Conservation (phyloP, 345 rosid species). For the Citrus maxima region DNA sequence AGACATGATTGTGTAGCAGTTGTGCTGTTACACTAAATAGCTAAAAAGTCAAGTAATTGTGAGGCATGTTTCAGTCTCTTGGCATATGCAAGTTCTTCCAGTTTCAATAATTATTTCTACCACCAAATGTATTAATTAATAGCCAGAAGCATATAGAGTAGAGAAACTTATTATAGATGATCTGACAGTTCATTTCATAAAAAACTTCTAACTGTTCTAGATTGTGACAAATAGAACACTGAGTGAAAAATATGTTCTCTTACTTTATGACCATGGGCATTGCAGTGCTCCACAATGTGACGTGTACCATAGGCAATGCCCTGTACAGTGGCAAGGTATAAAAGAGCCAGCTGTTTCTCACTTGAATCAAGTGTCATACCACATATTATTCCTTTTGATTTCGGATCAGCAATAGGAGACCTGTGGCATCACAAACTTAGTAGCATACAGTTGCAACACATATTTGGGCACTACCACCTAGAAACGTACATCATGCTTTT, state of each 20-base stretch:
- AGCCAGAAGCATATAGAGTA: neutral
- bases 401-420: slow-evolving; percentile 93
- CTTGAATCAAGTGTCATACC: slow-evolving; percentile 88
- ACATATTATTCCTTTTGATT: slow-evolving; percentile 71
- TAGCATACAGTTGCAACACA: slow-evolving; percentile 3
- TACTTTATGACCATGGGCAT: slow-evolving; percentile 87
- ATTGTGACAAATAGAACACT: neutral
- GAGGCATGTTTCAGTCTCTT: neutral
- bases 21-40: too few relatives aligned
- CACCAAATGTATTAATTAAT: neutral
- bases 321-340: slow-evolving; percentile 78
- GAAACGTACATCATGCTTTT: neutral
- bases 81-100: neutral
- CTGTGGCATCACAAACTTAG: slow-evolving; percentile 39
- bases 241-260: slow-evolving; percentile 15
- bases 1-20: too few relatives aligned
- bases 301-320: slow-evolving; percentile 94
- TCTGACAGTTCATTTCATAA: neutral
- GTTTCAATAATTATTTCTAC: neutral
- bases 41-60: neutral
- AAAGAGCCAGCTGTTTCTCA: slow-evolving; percentile 77
- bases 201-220: neutral
- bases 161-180: neutral
- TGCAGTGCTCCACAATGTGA: slow-evolving; percentile 89
- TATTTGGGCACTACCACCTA: neutral